Base-by-base conservation (phyloP, 2,329 filamentous ascomycete species). In the Aspergillus japonicus region DNA sequence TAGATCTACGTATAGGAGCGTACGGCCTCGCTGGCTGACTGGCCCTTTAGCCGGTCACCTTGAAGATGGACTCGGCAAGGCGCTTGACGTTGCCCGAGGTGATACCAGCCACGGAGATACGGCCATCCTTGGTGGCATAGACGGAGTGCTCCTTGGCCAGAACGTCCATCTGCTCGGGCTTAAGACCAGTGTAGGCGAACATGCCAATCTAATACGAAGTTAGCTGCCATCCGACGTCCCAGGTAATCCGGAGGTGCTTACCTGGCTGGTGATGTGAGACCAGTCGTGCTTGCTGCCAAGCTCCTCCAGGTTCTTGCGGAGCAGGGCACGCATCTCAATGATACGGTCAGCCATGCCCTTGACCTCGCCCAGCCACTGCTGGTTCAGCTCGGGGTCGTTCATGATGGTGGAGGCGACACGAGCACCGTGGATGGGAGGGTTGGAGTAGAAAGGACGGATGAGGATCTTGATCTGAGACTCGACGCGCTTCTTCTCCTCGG, bases 291-390 rank as follows among this genome's bases (percentile, higher is more conserved):
- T 92, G 83, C 90, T 95, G 75, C 94, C 94, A 64, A 97, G 87
- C 80, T 90, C 89, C 86, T 97, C 91, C 58, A 99, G 88, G 83
- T 98, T 96, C 71, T 92, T 86, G 86, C 95, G 96, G 75, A 99
- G 88, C 57, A 96, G 87, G 63, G 91, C 88, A 71, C 95, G 91
- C 95, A 99, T 99, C 78, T 88, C 91, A 80, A 99, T 98, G 84
- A 99, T 99, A 75, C 95, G 93, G 81, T 97, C 92, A 64, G 95
- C 95, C 95, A 99, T 99, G 71, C 85, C 91, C 89, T 98, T 96
- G 80, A 99, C 92, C 82, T 99, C 95, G 61, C 83, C 87, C 56
- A 97, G 87, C 95, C 95, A 99, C 82, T 98, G 92, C 81, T 91
- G 81, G 85, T 96, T 93, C 65, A 98, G 85, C 44, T 83, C 83